Evolutionary conservation across 495 filamentous ascomycete species (phyloP).

Genomic region (Articulospora tetracladia): DNA sequence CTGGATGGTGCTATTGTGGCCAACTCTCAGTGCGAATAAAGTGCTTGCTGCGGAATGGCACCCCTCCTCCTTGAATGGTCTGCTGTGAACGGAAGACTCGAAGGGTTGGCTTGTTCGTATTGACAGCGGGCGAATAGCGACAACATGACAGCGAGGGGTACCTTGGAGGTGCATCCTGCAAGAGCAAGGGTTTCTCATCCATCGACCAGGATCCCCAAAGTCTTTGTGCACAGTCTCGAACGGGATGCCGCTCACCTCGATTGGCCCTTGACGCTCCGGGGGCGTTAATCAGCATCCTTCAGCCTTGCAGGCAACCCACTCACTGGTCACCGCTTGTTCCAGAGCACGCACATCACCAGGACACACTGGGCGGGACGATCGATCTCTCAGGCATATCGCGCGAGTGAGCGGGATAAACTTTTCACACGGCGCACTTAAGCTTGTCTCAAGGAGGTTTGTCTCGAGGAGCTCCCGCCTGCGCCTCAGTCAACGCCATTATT

Average conservation of each 20-base stretch:
- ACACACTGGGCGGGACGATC: too few species aligned
- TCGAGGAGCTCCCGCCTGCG: too few species aligned
- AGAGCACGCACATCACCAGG: neutral
- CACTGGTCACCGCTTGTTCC: neutral
- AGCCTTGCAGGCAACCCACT: neutral
- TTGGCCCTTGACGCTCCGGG: neutral
- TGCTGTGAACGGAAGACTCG: neutral
- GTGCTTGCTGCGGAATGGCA: neutral
- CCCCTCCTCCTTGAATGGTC: neutral
- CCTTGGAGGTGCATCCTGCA: neutral
- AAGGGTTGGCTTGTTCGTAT: neutral
- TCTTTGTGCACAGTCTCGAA: neutral
- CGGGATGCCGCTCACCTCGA: neutral
- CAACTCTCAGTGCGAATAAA: conserved; percentile 1
- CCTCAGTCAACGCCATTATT: too few species aligned
- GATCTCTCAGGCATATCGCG: too few species aligned
- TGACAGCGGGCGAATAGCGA: neutral
- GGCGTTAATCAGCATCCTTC: neutral
- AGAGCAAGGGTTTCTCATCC: neutral
- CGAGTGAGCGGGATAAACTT: too few species aligned
- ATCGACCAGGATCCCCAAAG: too few species aligned
- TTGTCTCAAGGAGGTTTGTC: too few species aligned
- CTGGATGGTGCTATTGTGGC: neutral
- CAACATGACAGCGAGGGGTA: neutral
- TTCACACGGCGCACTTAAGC: too few species aligned